Evolutionary conservation across 257 asterid genomes (phyloP), one percentile per base, ranked within the genome.

Genomic region (Solanum pimpinellifolium): DNA sequence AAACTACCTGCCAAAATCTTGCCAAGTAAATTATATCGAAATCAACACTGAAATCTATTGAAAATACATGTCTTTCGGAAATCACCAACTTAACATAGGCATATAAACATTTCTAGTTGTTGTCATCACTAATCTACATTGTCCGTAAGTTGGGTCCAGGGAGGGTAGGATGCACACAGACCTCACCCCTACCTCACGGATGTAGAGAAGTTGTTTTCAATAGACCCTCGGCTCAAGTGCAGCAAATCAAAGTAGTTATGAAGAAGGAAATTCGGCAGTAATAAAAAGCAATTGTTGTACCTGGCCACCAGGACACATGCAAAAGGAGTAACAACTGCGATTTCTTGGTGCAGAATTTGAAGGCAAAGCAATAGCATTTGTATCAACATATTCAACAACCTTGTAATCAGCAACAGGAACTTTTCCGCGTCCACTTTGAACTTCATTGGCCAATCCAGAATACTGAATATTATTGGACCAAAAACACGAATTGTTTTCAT

Each of bases 281-380:
- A n/a, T 25, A 65, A n/a, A 65, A 65, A n/a, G 84, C 18, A 31
- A 49, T 62, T 39, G 47, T 11, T 42, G 27, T 92, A 94, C 99
- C 99, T 97, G 98, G 85, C 99, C 99, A 42, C 99, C 99, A 59
- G 99, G 99, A 90, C 99, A 97, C 99, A 97, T 97, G 94, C 99
- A 97, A 89, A 97, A 97, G 80, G 99, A 97, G 93, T 97, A 97
- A 91, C 99, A 95, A 84, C 96, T 93, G 47, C 94, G 96, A 84
- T 76, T 87, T 49, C 80, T 85, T 85, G 90, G 91, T 75, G 88
- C 93, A 86, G 83, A 86, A 88, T 82, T 86, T 27, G 92, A 87
- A 62, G 90, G 49, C 86, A 83, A 70, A 60, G 85, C 85, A 86
- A 65, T 86, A 65, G 87, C 88, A 72, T 90, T 86, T 69, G 52